A percentile compares a stretch with the other conserved stretches of the same genome.
These are phyloP conservation scores for Monosporozyma servazzii DNA, from an alignment of 805 yeast genomes.

Conservation along the genomic window DNA sequence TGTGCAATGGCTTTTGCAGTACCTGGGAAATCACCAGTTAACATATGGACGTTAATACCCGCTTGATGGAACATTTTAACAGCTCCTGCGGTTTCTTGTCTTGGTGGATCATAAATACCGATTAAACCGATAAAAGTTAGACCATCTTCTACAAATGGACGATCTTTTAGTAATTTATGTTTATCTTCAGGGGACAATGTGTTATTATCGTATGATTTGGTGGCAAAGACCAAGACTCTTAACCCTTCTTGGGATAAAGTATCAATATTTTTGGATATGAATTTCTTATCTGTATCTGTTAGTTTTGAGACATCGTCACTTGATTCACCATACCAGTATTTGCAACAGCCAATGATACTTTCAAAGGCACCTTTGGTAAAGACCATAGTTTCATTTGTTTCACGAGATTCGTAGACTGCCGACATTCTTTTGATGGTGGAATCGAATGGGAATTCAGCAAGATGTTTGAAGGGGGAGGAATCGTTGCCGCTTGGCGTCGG, in stretches of 20 bases:
- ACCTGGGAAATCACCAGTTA: slow-evolving; percentile 87
- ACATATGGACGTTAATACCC: slow-evolving; percentile 96
- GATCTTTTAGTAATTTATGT: slow-evolving; percentile 17
- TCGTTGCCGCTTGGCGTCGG: not conserved
- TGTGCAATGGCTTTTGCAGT: slow-evolving; percentile 81
- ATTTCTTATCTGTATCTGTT: slow-evolving; percentile 38
- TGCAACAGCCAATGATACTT: slow-evolving; percentile 53
- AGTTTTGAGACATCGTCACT: slow-evolving; percentile 45
- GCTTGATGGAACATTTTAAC: slow-evolving; percentile 73
- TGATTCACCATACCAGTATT: slow-evolving; percentile 45
- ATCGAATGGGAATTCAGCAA: slow-evolving; percentile 75
- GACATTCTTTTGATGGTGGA: slow-evolving; percentile 88
- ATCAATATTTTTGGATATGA: slow-evolving; percentile 48
- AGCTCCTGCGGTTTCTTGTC: slow-evolving; percentile 72
- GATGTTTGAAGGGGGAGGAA: slow-evolving; percentile 45
- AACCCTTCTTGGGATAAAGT: slow-evolving; percentile 72
- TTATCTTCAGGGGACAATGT: slow-evolving; percentile 27
- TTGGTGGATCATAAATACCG: slow-evolving; percentile 97
- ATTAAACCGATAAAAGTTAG: slow-evolving; percentile 74
- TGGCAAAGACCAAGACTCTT: slow-evolving; percentile 77
- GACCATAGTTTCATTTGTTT: slow-evolving; percentile 40
- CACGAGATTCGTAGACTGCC: slow-evolving; percentile 50
- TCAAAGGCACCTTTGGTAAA: slow-evolving; percentile 89
- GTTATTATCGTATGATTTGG: slow-evolving; percentile 15
- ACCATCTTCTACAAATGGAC: slow-evolving; percentile 42